A percentile compares a stretch with the other conserved stretches of the same genome.
Conservation (phyloP, 805 yeast species). For the Metschnikowia peoriensis region DNA sequence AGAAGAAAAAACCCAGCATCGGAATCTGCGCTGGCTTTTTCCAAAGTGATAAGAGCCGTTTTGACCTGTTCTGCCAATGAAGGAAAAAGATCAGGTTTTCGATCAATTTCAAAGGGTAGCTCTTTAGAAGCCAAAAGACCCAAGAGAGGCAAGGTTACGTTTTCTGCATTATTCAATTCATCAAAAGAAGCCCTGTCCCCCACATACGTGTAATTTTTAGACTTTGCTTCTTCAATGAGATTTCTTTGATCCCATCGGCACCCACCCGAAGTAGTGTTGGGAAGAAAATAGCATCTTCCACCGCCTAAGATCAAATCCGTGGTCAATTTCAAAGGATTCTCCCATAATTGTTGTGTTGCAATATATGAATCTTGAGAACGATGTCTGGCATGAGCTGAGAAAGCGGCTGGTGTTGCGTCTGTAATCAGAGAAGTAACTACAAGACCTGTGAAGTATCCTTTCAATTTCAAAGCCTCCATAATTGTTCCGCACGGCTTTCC, state of each 20-base stretch:
- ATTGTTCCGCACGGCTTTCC: slow-evolving; percentile 82
- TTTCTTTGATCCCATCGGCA: slow-evolving; percentile 72
- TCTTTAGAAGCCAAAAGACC: slow-evolving; percentile 74
- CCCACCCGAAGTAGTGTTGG: slow-evolving; percentile 49
- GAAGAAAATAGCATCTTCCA: slow-evolving; percentile 81
- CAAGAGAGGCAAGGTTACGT: slow-evolving; percentile 72
- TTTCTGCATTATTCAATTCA: slow-evolving; percentile 48
- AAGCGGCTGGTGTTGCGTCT: slow-evolving; percentile 94
- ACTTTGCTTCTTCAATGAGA: slow-evolving; percentile 61
- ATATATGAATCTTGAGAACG: slow-evolving; percentile 80
- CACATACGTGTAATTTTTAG: slow-evolving; percentile 56
- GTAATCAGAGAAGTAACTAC: slow-evolving; percentile 92
- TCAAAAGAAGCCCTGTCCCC: slow-evolving; percentile 62
- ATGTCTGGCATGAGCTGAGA: slow-evolving; percentile 73
- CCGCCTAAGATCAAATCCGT: slow-evolving; percentile 91
- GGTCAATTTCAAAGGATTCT: slow-evolving; percentile 70
- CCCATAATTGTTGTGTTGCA: slow-evolving; percentile 84
- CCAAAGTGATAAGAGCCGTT: slow-evolving; percentile 69
- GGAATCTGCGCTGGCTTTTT: slow-evolving; percentile 63
- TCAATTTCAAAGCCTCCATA: slow-evolving; percentile 79
- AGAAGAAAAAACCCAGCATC: slow-evolving; percentile 84
- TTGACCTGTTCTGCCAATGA: slow-evolving; percentile 75
- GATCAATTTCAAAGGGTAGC: slow-evolving; percentile 82
- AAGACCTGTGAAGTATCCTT: slow-evolving; percentile 81
- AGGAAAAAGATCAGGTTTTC: slow-evolving; percentile 61